Conservation (phyloP, 306 rosid genomes). For the Styphnolobium japonicum region DNA sequence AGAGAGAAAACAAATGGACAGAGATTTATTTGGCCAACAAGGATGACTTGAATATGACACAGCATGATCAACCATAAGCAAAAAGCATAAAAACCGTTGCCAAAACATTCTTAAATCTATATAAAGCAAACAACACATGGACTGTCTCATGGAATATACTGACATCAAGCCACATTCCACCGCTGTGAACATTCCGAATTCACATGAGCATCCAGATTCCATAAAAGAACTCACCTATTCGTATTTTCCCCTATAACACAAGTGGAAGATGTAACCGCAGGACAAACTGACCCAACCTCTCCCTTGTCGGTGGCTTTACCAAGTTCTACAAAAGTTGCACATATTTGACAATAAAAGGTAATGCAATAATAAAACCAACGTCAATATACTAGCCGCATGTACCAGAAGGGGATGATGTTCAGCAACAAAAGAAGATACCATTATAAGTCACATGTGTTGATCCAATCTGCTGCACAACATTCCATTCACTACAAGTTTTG, state of each 20-base stretch:
- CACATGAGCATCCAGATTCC: conserved; percentile 12
- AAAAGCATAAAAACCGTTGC: background rate
- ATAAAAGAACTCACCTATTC: conserved; percentile 39
- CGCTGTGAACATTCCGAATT: conserved; percentile 9
- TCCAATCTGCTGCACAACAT: conserved; percentile 35
- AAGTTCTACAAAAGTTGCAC: conserved; percentile 50
- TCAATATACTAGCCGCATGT: conserved; percentile 16
- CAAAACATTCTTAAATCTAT: background rate
- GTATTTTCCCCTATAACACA: conserved; percentile 25
- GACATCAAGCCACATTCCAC: background rate
- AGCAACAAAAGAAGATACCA: conserved; percentile 41
- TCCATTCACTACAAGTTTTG: conserved; percentile 29
- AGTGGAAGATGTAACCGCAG: conserved; percentile 32
- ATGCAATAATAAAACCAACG: conserved; percentile 22
- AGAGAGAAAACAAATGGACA: background rate
- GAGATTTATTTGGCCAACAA: background rate
- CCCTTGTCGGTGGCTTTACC: conserved; percentile 39
- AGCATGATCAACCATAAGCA: background rate
- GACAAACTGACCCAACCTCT: conserved; percentile 40
- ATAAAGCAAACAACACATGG: background rate
- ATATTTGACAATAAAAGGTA: conserved; percentile 35
- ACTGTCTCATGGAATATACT: conserved; percentile 9
- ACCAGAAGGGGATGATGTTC: conserved; percentile 20
- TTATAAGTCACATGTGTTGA: conserved; percentile 33
- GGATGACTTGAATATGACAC: background rate